A percentile compares a stretch with the other conserved stretches of the same genome.
Evolutionary conservation across 139 green algal species (phyloP).

Genomic region (Raphidocelis subcapitata): DNA sequence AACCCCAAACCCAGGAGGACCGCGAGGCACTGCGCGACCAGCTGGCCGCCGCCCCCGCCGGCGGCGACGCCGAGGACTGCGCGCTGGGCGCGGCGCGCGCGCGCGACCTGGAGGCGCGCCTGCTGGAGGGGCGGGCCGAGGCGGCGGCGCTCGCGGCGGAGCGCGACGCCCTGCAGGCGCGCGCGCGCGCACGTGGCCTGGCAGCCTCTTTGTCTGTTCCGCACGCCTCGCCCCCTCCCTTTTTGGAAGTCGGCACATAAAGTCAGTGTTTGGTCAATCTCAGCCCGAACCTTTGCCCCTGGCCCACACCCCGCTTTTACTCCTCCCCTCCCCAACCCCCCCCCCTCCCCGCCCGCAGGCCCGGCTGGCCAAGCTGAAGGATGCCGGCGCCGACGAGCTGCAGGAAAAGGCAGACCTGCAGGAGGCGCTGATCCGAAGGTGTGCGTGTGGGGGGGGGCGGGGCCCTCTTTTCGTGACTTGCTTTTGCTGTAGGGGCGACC

Average conservation of each 20-base stretch:
- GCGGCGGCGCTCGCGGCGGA: constrained; percentile 45
- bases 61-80: constrained; percentile 49
- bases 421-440: constrained; percentile 54
- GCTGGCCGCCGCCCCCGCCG: constrained; percentile 37
- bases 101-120: constrained; percentile 56
- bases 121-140: constrained; percentile 57
- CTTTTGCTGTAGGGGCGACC: too few species aligned
- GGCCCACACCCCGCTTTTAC: too few species aligned
- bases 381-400: constrained; percentile 31
- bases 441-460: too few species aligned
- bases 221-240: too few species aligned
- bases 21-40: constrained; percentile 43
- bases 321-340: too few species aligned
- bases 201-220: too few species aligned
- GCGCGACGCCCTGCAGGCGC: constrained; percentile 44
- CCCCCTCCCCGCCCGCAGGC: not conserved
- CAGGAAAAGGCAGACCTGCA: constrained; percentile 56
- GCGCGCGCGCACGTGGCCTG: too few species aligned
- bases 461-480: too few species aligned
- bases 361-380: constrained; percentile 30
- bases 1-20: constrained; percentile 45
- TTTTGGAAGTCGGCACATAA: too few species aligned
- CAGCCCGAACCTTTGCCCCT: too few species aligned
- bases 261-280: too few species aligned
- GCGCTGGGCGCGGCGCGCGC: constrained; percentile 55